Percentiles rank a stretch among this genome's conserved stretches.
Evolutionary conservation across 495 filamentous ascomycete species (phyloP).

Genomic region (Lophium mytilinum): DNA sequence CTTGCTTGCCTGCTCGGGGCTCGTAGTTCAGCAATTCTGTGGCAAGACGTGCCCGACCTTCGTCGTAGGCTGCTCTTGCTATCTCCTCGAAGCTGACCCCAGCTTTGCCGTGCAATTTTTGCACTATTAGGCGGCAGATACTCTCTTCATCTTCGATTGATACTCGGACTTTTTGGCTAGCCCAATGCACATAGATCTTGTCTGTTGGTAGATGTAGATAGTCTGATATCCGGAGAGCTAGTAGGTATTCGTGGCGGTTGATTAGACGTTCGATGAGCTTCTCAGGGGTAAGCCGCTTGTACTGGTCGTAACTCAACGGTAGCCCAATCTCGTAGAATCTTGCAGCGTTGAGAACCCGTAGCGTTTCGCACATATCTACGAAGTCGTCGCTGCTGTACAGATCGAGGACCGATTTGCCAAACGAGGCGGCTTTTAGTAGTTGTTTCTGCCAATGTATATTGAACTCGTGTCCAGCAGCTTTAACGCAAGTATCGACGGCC

Average conservation of each 20-base stretch:
- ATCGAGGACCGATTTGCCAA: constrained; percentile 93
- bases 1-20: constrained; percentile 86
- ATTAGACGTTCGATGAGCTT: constrained; percentile 76
- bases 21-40: constrained; percentile 90
- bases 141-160: constrained; percentile 80
- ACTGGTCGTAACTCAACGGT: constrained; percentile 88
- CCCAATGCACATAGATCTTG: constrained; percentile 93
- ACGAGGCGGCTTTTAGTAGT: constrained; percentile 86
- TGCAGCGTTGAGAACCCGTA: constrained; percentile 86
- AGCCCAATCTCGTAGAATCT: constrained; percentile 86
- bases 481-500: constrained; percentile 85
- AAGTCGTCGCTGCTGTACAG: constrained; percentile 97
- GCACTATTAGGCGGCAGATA: constrained; percentile 79
- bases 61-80: constrained; percentile 89
- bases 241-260: constrained; percentile 81
- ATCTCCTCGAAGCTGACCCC: constrained; percentile 94
- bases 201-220: constrained; percentile 82
- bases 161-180: constrained; percentile 81
- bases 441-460: constrained; percentile 89
- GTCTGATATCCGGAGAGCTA: constrained; percentile 82
- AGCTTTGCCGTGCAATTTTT: constrained; percentile 73
- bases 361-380: constrained; percentile 93
- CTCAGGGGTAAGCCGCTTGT: constrained; percentile 77
- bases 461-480: constrained; percentile 87
- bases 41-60: constrained; percentile 77